Percentiles rank a stretch among this genome's conserved stretches.
These are phyloP conservation scores for Monosporozyma unispora DNA, from an alignment of 805 yeast genomes.

Conservation along the genomic window DNA sequence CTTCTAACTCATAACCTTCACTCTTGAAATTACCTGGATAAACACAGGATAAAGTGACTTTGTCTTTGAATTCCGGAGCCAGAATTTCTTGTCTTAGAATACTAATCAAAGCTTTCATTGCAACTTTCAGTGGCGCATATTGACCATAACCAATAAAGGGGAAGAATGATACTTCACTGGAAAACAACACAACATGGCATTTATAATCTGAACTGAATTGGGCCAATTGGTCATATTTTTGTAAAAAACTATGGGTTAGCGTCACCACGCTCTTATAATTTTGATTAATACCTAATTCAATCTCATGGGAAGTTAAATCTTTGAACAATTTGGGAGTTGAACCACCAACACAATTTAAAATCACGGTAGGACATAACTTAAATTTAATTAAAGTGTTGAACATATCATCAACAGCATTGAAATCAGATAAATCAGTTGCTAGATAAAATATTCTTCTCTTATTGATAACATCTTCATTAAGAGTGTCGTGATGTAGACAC, in stretches of 20 bases:
- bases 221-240: background rate
- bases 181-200: conserved; percentile 52
- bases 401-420: conserved; percentile 37
- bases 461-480: background rate
- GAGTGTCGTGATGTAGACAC: background rate
- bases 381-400: conserved; percentile 21
- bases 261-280: conserved; percentile 71
- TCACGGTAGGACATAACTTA: conserved; percentile 50
- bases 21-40: conserved; percentile 86
- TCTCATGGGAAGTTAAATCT: conserved; percentile 51
- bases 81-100: conserved; percentile 72
- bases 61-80: conserved; percentile 34
- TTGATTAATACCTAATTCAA: conserved; percentile 51
- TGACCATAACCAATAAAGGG: conserved; percentile 88
- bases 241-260: conserved; percentile 50
- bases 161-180: conserved; percentile 74
- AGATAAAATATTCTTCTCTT: conserved; percentile 32
- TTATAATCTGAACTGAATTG: background rate
- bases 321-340: conserved; percentile 70
- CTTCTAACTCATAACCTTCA: conserved; percentile 80
- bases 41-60: conserved; percentile 55
- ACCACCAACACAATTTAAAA: conserved; percentile 83
- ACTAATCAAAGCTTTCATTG: conserved; percentile 66
- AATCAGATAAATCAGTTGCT: conserved; percentile 57
- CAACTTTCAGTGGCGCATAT: conserved; percentile 85